Base-by-base conservation (phyloP, 768 basidiomycete genomes). In the Auriculariales sp. region DNA sequence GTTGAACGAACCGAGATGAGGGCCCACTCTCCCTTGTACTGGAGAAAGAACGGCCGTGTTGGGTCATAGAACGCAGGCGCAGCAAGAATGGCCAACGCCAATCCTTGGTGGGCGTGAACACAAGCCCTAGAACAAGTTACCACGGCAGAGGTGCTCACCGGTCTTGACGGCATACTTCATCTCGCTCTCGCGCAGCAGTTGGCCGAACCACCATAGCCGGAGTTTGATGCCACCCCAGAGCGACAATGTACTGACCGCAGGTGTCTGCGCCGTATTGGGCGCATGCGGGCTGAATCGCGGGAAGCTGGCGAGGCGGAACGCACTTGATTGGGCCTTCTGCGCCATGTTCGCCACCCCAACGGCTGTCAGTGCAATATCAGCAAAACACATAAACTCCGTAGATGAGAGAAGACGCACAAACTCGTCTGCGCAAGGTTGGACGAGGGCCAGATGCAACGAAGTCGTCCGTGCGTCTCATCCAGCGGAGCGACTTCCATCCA, bases 1-100 rank as follows among this genome's bases (percentile, higher is more conserved):
- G 51, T 59, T 58, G 60, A 27, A 68, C 75, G 59, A 53, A 87
- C 90, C 39, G 92, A 92, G 48, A 98, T 87, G 59, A 99, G 67
- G 1, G 91, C 91, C 94, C 94, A 99, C 66, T 97, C 91, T 30
- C 93, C 93, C 57, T 81, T 76, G 57, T 83, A 91, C 44, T 80
- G 74, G 35, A 87, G 69, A 58, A 95, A 97, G 3, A 78, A 63
- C 3, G 80, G 81, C 24, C 92, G 71, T 1, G 86, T 92, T 15
- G 63, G 53, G 48, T 86, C 83, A 52, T 87, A 80, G 64, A 94
- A 97, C 0, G 93, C 93, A 2, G 93, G 92, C 0, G 83, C 73
- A 0, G 92, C 83, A 3, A 98, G 69, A 24, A 95, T 64, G 0
- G 87, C 84, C 35, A 80, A 79, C 1, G 84, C 85, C 68, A 88